Evolutionary conservation across 345 rosid genomes (phyloP), one percentile per base, ranked within the genome.

Genomic region (Moricandia moricandioides): DNA sequence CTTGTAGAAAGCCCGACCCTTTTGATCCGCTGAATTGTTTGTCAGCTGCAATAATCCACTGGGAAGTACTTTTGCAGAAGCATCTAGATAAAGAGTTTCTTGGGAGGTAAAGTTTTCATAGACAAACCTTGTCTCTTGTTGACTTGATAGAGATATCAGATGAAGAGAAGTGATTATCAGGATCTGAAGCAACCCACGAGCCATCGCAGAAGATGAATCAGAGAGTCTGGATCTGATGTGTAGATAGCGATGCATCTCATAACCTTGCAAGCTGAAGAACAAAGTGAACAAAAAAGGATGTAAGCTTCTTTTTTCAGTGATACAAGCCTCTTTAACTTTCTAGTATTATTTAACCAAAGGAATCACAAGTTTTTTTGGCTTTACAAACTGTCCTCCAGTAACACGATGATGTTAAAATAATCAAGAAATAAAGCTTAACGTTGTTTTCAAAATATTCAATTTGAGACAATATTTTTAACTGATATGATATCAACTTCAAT

Each of bases 11-110:
- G 89, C 85, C 64, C 78, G 86, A n/a, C 87, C 93, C 1, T 10
- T 35, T 34, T 85, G 54, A 10, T 55, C 11, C 4, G 78, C 7
- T 27, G 85, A 77, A 70, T 67, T 69, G 68, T 82, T 80, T 21
- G 95, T 84, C 1, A 89, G 82, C 85, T 79, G 83, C 64, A 86
- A 47, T 6, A 85, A 66, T 29, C 95, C 92, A 64, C 57, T 64
- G 13, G 72, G 76, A 12, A 75, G 85, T 71, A 86, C 76, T 1
- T 18, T 21, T 13, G 91, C 89, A 3, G 61, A 60, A 6, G 79
- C 80, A 29, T 73, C 83, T 31, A 81, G 75, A 21, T 54, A 54
- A 30, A 27, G 65, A 66, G 66, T 59, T 33, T 80, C 80, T 16
- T 80, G 68, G 67, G 21, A 65, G 24, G 4, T 30, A 70, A 87